Base-by-base conservation (phyloP, 2,329 filamentous ascomycete genomes). In the Mycogone perniciosa region DNA sequence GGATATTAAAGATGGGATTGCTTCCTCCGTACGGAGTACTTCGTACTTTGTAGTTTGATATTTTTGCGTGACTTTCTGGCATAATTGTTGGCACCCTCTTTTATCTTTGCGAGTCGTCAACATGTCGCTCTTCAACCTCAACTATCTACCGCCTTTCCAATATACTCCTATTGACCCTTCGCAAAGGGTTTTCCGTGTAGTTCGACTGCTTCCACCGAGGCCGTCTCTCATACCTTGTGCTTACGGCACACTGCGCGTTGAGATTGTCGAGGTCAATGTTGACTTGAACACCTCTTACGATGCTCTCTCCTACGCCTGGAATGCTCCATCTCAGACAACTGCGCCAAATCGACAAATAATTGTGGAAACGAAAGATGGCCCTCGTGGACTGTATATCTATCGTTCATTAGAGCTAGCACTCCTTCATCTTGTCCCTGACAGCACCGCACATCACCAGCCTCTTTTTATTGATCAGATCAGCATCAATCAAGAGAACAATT, bases 401-500 rank as follows among this genome's bases (percentile, higher is more conserved):
- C 58, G 53, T 1, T 58, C 64, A n/a, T 57, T 68, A 6, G 66
- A 68, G 48, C 27, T 54, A 0, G 64, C 63, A 0, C 59, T 68
- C 8, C 44, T 60, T 3, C 55, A 57, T 44, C 51, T 65, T 7
- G 31, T 26, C 26, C 31, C 53, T 13, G 37, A 31, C 11, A 41
- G 45, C 11, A 43, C 35, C 43, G 39, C 52, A 0, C 30, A 51
- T 1, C 54, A 54, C 5, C 20, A 20, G 20, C 59, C 55, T 13
- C 29, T 68, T 4, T 68, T 65, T 46, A 56, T 64, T 1, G 65
- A 68, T 42, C 64, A 67, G 20, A 58, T 66, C 8, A 62, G 65
- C 51, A 66, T 67, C 57, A 58, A 67, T 51, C 63, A 67, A 48
- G 6, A 30, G 5, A 50, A 63, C 9, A 10, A 46, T 0, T 35